Evolutionary conservation across 164 flowering plant species (phyloP).

Genomic region (Warburgia ugandensis): DNA sequence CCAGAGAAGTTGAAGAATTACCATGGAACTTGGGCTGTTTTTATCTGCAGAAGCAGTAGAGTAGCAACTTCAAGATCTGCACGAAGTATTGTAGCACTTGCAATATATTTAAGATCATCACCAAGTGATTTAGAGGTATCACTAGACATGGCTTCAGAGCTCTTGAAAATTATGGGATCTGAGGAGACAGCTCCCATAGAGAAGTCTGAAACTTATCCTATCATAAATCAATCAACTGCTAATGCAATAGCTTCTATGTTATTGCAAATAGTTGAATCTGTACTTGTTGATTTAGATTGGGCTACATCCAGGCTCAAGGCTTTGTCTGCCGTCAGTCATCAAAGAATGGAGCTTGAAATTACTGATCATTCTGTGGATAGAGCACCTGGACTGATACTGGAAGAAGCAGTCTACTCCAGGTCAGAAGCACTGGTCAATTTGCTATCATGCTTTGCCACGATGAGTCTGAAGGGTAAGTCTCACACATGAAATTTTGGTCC

Average conservation of each 20-base stretch:
- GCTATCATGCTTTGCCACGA: conserved; percentile 52
- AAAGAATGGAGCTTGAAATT: conserved; percentile 17
- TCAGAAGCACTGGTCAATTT: conserved; percentile 57
- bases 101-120: conserved; percentile 35
- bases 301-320: conserved; percentile 40
- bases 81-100: conserved; percentile 40
- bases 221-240: conserved; percentile 53
- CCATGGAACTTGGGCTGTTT: conserved; percentile 50
- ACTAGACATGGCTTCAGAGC: conserved; percentile 48
- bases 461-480: conserved; percentile 64
- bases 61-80: conserved; percentile 39
- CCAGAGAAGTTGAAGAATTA: conserved; percentile 35
- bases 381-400: conserved; percentile 30
- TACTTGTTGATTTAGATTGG: conserved; percentile 54
- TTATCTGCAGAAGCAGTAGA: conserved; percentile 39
- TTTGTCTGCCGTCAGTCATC: conserved; percentile 22
- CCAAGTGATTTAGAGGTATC: conserved; percentile 50
- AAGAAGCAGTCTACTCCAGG: conserved; percentile 54
- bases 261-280: conserved; percentile 44
- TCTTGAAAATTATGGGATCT: conserved; percentile 44
- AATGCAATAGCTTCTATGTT: conserved; percentile 36
- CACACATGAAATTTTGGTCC: too few relatives aligned
- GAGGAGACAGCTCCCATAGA: conserved; percentile 27
- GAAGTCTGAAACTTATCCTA: conserved; percentile 40
- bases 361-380: conserved; percentile 16